Conservation (phyloP, 495 filamentous ascomycete genomes). For the Penicillium lividum region DNA sequence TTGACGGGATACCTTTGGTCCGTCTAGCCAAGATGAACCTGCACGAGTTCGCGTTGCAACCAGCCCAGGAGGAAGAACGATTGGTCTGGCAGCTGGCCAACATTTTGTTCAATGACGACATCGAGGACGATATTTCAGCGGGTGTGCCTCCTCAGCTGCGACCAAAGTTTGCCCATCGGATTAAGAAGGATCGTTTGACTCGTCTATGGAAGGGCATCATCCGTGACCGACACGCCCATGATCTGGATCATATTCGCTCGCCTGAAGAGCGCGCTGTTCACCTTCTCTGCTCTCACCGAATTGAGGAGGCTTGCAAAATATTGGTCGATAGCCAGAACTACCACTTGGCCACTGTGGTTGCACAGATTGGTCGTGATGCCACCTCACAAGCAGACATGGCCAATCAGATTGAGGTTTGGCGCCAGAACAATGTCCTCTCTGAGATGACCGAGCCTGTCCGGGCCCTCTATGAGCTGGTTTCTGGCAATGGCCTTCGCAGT, state of each 20-base stretch:
- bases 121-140: conserved; percentile 47
- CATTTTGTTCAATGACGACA: conserved; percentile 76
- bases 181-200: conserved; percentile 55
- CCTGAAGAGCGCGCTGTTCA: conserved; percentile 83
- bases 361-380: conserved; percentile 73
- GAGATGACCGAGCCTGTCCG: conserved; percentile 86
- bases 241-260: conserved; percentile 51
- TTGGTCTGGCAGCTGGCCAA: conserved; percentile 63
- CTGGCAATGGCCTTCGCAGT: conserved; percentile 79
- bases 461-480: conserved; percentile 83
- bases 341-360: conserved; percentile 77
- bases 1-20: conserved; percentile 44
- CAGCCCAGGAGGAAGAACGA: conserved; percentile 36
- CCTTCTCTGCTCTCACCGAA: conserved; percentile 70
- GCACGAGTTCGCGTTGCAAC: conserved; percentile 36
- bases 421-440: conserved; percentile 71
- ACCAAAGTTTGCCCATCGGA: conserved; percentile 45
- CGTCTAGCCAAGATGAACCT: conserved; percentile 37
- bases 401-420: conserved; percentile 82
- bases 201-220: conserved; percentile 51
- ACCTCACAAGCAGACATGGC: conserved; percentile 65
- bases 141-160: conserved; percentile 43
- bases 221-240: conserved; percentile 45
- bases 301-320: conserved; percentile 77
- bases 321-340: conserved; percentile 72